Percentiles rank a stretch among this genome's conserved stretches.
phyloP scores from a whole-genome alignment of 768 basidiomycete species.

The Auricularia cornea region DNA sequence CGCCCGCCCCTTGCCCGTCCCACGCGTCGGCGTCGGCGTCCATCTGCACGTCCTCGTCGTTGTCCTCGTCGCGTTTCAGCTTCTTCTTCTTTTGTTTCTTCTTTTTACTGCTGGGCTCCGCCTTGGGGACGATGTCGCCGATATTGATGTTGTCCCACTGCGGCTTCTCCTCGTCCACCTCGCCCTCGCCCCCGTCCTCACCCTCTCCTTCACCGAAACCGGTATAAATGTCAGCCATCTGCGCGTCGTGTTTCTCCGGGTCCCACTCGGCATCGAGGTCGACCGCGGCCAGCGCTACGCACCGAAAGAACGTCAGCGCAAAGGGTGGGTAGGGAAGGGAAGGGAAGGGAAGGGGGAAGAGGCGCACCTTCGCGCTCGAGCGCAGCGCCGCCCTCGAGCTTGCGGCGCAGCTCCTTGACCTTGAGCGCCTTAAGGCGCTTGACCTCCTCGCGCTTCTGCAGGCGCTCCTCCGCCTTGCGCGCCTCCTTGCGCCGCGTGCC shows the following conservation, averaged over 20 bases:
- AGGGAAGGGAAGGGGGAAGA: not conserved
- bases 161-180: conserved; percentile 55
- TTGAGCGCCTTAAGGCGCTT: conserved; percentile 80
- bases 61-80: conserved; percentile 20
- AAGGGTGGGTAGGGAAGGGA: too few relatives aligned
- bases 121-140: conserved; percentile 44
- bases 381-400: conserved; percentile 25
- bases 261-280: conserved; percentile 95
- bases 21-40: conserved; percentile 55
- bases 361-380: conserved; percentile 28
- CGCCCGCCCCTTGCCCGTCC: too few relatives aligned
- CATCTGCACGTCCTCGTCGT: conserved; percentile 37
- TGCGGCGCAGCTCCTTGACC: conserved; percentile 33
- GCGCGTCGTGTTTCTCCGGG: conserved; percentile 69
- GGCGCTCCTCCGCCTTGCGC: conserved; percentile 71
- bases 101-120: conserved; percentile 12
- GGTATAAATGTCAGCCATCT: conserved; percentile 71
- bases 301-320: not conserved
- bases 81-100: conserved; percentile 46
- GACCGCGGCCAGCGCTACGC: conserved; percentile 51
- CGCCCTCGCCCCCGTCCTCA: conserved; percentile 25
- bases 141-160: conserved; percentile 86
- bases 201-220: conserved; percentile 33
- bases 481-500: conserved; percentile 78
- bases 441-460: conserved; percentile 58